Conservation (phyloP, 352 stramenopile species). For the Globisporangium okanoganense region DNA sequence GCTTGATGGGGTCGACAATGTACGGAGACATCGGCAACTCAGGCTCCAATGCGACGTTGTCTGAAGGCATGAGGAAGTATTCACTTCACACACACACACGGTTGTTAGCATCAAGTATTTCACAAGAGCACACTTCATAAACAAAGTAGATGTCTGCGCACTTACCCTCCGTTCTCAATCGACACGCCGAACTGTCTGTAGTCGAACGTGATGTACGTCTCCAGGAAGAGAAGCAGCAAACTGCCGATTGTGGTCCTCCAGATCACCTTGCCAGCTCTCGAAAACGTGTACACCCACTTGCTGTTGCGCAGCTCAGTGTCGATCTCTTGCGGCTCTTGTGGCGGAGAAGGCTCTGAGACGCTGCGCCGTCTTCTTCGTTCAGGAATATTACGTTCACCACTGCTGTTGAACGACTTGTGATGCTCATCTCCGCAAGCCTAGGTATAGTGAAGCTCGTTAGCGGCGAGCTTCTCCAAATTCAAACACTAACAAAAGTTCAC, state of each 20-base stretch:
- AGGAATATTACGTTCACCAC: background rate
- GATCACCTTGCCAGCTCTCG: constrained; percentile 43
- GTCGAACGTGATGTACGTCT: constrained; percentile 85
- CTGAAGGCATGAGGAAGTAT: constrained; percentile 59
- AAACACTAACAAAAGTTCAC: background rate
- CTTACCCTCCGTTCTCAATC: constrained; percentile 66
- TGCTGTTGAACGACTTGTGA: constrained; percentile 35
- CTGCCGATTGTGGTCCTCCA: constrained; percentile 75
- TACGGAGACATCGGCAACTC: constrained; percentile 48
- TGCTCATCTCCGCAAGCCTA: constrained; percentile 78
- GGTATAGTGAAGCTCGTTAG: background rate
- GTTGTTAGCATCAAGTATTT: background rate
- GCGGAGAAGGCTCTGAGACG: background rate
- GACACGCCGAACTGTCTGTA: constrained; percentile 79
- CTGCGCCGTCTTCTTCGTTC: background rate
- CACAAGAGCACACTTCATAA: background rate
- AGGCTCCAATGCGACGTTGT: constrained; percentile 34
- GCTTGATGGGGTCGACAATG: constrained; percentile 73
- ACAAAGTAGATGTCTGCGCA: background rate
- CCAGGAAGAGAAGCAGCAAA: constrained; percentile 72
- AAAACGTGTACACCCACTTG: constrained; percentile 69
- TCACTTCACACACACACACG: constrained; percentile 34
- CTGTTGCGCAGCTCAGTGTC: constrained; percentile 17
- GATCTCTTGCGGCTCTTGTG: background rate
- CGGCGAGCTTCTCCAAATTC: background rate